Evolutionary conservation across 2,329 filamentous ascomycete genomes (phyloP), one percentile per base, ranked within the genome.

Genomic region (Alternaria arborescens): DNA sequence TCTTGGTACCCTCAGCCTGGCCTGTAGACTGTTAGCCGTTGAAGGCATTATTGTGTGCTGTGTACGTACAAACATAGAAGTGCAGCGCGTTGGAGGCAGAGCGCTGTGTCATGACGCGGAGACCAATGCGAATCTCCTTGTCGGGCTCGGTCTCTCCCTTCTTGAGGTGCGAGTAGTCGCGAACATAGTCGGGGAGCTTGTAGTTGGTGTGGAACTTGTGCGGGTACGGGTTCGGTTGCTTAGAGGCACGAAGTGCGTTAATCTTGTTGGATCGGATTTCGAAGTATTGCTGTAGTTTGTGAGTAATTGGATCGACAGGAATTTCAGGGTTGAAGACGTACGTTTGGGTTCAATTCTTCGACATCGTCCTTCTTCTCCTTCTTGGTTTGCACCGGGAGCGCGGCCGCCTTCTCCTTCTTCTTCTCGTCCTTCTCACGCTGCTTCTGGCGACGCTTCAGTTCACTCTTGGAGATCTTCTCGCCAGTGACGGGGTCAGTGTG

Each of bases 391-490:
- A 87, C 85, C 36, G 87, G 84, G 61, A 88, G 85, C 52, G 87
- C 85, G 53, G 92, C 91, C 28, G 89, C 91, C 85, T 93, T 94
- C 82, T 93, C 89, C 71, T 89, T 91, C 85, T 93, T 94, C 83
- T 93, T 89, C 72, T 89, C 89, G 90, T 97, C 97, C 83, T 93
- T 92, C 70, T 91, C 91, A 69, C 94, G 90, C 77, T 90, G 86
- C 92, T 99, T 99, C 84, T 94, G 88, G 75, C 94, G 89, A 84
- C 92, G 94, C 92, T 99, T 99, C 79, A 98, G 69, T 68, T 85
- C 82, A 59, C 75, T 80, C 80, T 84, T 84, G 76, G 80, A 82
- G 55, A 89, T 85, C 74, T 81, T 89, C 83, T 99, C 95, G 74
- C 95, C 95, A 14, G 95, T 98, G 66, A 94, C 92, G 76, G 96